Evolutionary conservation across 2,329 filamentous ascomycete species (phyloP), one percentile per base, ranked within the genome.

Genomic region (Penicillium decumbens): DNA sequence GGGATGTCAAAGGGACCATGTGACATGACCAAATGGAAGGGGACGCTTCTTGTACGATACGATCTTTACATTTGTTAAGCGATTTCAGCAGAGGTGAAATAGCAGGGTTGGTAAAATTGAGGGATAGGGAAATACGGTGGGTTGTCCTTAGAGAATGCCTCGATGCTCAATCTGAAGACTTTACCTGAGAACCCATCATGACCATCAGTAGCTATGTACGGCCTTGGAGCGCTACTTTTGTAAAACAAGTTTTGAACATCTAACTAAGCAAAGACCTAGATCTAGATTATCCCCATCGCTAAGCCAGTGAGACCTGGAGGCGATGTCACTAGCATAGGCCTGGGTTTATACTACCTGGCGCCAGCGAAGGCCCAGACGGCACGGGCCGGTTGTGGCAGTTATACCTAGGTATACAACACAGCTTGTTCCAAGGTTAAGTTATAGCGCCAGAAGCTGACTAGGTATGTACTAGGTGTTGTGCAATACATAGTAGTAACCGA

Each of bases 1-100:
- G 4, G 47, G 41, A 51, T 49, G 27, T 44, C 47, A 50, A 49
- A 52, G 41, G 48, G 47, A 18, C 51, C 46, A 60, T 54, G 57
- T 49, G 60, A 61, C 49, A 61, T 51, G 55, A 58, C 49, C 51
- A 56, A 50, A 44, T 43, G 41, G 32, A 50, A 50, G 42, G 45
- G 50, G 54, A 51, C 47, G 48, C 39, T 58, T 47, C 48, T 56
- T 68, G 66, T 68, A 68, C 62, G 61, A 67, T 68, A 68, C 45
- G 43, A 55, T 54, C 42, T 51, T 51, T 50, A 47, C 43, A 54
- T 46, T 43, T 47, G 41, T 46, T 28, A 39, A 50, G 58, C 50
- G 50, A 45, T 60, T 47, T 49, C 38, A 47, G 41, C 39, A 47
- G 35, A 28, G 32, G 27, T 45, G 42, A 29, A 29, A 41, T 27